phyloP scores from a whole-genome alignment of 495 filamentous ascomycete species.

The Annulohypoxylon bovei region DNA sequence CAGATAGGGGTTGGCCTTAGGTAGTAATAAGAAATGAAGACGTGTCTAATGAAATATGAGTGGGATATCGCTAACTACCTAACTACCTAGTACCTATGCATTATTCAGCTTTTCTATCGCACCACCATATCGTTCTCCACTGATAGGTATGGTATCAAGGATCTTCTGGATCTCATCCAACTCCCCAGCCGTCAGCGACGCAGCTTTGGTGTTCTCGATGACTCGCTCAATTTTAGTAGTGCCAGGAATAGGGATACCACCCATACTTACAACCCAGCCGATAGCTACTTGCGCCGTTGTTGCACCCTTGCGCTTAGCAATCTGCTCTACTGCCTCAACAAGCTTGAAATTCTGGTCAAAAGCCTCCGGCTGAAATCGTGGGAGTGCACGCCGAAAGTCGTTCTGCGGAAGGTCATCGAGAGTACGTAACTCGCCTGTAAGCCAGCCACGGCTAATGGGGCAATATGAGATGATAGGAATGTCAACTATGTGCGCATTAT shows the following conservation, averaged over 20 bases:
- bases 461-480: constrained; percentile 56
- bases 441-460: constrained; percentile 57
- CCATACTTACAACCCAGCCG: constrained; percentile 65
- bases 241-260: constrained; percentile 64
- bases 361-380: constrained; percentile 61
- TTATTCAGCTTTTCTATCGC: constrained; percentile 10
- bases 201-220: constrained; percentile 63
- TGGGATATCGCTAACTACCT: no score
- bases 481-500: constrained; percentile 44
- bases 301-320: constrained; percentile 58
- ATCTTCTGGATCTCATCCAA: constrained; percentile 54
- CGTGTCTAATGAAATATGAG: no score
- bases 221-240: constrained; percentile 63
- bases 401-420: constrained; percentile 49
- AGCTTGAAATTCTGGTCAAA: constrained; percentile 63
- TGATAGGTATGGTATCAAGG: constrained; percentile 18
- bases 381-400: constrained; percentile 53
- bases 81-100: background rate
- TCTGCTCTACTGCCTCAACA: constrained; percentile 54
- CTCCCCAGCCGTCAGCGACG: constrained; percentile 61
- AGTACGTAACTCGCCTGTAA: constrained; percentile 50
- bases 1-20: no score
- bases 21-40: no score
- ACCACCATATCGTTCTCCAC: constrained; percentile 23
- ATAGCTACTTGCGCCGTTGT: constrained; percentile 62